These are phyloP conservation scores for Lyophyllum atratum DNA, from an alignment of 768 basidiomycete genomes.

Conservation along the genomic window DNA sequence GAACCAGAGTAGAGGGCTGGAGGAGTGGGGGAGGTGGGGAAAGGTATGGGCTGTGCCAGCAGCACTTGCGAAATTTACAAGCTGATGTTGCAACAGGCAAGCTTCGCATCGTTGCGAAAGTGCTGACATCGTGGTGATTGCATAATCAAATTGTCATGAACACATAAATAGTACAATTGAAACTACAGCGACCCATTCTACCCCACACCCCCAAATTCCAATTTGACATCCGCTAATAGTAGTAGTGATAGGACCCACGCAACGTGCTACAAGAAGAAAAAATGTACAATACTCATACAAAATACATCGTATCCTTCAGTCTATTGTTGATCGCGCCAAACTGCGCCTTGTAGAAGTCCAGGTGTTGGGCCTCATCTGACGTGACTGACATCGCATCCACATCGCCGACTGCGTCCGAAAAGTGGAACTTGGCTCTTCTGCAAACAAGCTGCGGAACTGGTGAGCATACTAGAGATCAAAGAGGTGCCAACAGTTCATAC, in stretches of 20 bases:
- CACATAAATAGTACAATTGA: not conserved
- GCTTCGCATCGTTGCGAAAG: not conserved
- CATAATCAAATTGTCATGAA: conserved; percentile 13
- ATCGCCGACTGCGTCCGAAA: conserved; percentile 35
- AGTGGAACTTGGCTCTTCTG: conserved; percentile 54
- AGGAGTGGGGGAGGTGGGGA: conserved; percentile 5
- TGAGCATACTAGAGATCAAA: not conserved
- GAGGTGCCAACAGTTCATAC: conserved; percentile 31
- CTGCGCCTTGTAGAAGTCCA: conserved; percentile 32
- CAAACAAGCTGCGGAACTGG: conserved; percentile 48
- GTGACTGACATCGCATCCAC: conserved; percentile 38
- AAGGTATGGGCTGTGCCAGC: conserved; percentile 33
- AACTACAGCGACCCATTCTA: not conserved
- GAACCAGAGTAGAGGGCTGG: not conserved
- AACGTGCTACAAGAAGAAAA: not conserved
- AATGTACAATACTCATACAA: conserved; percentile 18
- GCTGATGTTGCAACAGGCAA: not conserved
- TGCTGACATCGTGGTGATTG: conserved; percentile 3
- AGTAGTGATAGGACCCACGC: too few relatives aligned
- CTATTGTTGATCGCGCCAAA: conserved; percentile 31
- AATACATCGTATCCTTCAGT: conserved; percentile 31
- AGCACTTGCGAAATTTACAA: conserved; percentile 19
- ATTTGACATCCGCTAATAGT: too few relatives aligned
- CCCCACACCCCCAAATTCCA: not conserved
- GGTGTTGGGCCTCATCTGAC: conserved; percentile 25